Conservation (phyloP, 225 moss, liverwort and hornwort species). For the Takakia lepidozioides region DNA sequence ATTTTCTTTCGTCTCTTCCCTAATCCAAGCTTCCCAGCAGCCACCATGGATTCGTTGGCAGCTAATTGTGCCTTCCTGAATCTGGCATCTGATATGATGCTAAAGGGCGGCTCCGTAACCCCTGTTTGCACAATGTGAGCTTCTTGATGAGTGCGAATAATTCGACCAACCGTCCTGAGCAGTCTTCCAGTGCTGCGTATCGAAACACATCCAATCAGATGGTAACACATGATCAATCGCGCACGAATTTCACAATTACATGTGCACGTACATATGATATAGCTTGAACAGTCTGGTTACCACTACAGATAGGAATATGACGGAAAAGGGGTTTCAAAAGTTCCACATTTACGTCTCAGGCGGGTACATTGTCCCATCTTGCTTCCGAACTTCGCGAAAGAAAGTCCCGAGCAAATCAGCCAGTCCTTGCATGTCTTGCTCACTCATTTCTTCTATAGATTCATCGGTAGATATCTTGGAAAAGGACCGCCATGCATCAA, state of each 20-base stretch:
- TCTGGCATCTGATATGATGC: slow-evolving; percentile 56
- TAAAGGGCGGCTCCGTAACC: slow-evolving; percentile 52
- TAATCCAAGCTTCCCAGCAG: slow-evolving; percentile 58
- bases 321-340: too few species aligned
- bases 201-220: too few species aligned
- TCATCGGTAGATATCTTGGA: slow-evolving; percentile 36
- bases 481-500: slow-evolving; percentile 48
- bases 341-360: slow-evolving; percentile 60
- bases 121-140: slow-evolving; percentile 50
- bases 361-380: slow-evolving; percentile 60
- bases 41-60: slow-evolving; percentile 46
- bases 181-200: slow-evolving; percentile 61
- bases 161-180: slow-evolving; percentile 58
- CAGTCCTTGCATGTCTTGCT: slow-evolving; percentile 52
- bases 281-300: too few species aligned
- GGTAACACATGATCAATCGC: too few species aligned
- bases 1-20: slow-evolving; percentile 58
- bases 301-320: too few species aligned
- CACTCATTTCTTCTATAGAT: slow-evolving; percentile 40
- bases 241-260: too few species aligned
- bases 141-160: slow-evolving; percentile 58
- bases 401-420: slow-evolving; percentile 52
- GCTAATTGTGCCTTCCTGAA: slow-evolving; percentile 51
- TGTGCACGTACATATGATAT: too few species aligned
- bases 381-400: slow-evolving; percentile 56